Percentiles rank a stretch among this genome's conserved stretches.
Conservation (phyloP, 2,329 filamentous ascomycete species). For the Cadophora sp. region DNA sequence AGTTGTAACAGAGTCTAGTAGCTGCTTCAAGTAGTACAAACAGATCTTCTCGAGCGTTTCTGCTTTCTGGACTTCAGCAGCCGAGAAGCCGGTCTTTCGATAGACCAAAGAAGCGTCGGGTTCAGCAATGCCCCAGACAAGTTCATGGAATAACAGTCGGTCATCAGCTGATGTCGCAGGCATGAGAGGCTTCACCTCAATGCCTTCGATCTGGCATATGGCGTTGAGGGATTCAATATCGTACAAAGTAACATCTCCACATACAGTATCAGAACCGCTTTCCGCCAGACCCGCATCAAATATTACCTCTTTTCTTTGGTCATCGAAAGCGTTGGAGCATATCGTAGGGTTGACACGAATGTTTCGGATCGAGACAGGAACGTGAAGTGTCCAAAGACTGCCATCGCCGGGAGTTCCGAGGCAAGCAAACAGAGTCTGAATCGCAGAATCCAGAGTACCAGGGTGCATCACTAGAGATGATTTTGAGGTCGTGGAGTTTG, state of each 20-base stretch:
- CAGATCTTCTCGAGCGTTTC: constrained; percentile 27
- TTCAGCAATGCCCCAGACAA: constrained; percentile 27
- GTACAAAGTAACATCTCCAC: constrained; percentile 23
- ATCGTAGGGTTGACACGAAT: constrained; percentile 33
- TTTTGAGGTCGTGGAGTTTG: constrained; percentile 1
- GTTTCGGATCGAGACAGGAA: constrained; percentile 33
- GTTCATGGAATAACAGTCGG: constrained; percentile 35
- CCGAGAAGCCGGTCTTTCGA: constrained; percentile 15
- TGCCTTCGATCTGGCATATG: constrained; percentile 37
- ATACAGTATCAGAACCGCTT: background rate
- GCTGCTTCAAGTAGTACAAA: constrained; percentile 23
- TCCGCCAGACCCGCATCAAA: constrained; percentile 21
- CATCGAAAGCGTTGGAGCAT: constrained; percentile 2
- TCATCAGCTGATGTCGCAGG: constrained; percentile 34
- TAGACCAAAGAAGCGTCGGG: constrained; percentile 29
- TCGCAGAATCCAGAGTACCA: constrained; percentile 61
- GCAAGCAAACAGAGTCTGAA: constrained; percentile 55
- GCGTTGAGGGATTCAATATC: constrained; percentile 15
- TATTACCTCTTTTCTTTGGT: background rate
- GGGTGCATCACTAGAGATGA: constrained; percentile 53
- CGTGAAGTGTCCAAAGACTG: constrained; percentile 32
- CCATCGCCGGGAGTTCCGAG: constrained; percentile 31
- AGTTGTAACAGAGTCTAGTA: background rate
- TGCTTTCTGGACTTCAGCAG: constrained; percentile 23
- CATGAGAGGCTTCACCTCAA: constrained; percentile 31